Evolutionary conservation across 179 eudicot genomes (phyloP), one percentile per base, ranked within the genome.

Genomic region (Beta lomatogona): DNA sequence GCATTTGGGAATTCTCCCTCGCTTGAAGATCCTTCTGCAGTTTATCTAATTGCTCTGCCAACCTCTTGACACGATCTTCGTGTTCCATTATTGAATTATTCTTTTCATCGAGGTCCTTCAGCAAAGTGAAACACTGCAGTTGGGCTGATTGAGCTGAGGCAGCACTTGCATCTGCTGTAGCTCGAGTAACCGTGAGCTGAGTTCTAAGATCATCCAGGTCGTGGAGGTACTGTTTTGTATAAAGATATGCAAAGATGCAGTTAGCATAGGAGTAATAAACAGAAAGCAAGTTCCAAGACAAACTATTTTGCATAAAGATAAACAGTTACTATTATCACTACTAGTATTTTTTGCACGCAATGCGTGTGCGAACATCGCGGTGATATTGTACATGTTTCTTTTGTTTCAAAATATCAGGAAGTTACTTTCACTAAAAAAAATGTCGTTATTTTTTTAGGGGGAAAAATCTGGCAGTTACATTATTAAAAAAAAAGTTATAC

Each of bases 111-210:
- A 94, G 82, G 82, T 97, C 93, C 69, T 85, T 91, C n/a, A 88
- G 78, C 45, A 97, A 86, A 10, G 88, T 81, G 79, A 85, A 73
- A 81, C 98, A 94, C 80, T 97, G 97, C 85, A 90, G 63, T 67
- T 97, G 93, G 25, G 99, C 94, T 68, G 95, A 91, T 79, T 94
- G 89, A 44, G 99, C 98, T 84, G 93, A 88, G 15, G 90, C 92
- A 66, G 95, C 93, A 93, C 97, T 94, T 76, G 95, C 93, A 80
- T 92, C 91, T 75, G 98, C 95, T 76, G 91, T 88, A 77, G 89
- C 94, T 86, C 87, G 87, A 70, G 97, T 90, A 9, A 84, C 82
- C 22, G 91, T 87, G 68, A 94, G 93, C 84, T 90, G 92, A 48
- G 85, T 74, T 83, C 88, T 87, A 66, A 97, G 93, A 86, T 81